These are phyloP conservation scores for Phylloporus sp. DNA, from an alignment of 1,284 basidiomycete genomes.

Conservation along the genomic window DNA sequence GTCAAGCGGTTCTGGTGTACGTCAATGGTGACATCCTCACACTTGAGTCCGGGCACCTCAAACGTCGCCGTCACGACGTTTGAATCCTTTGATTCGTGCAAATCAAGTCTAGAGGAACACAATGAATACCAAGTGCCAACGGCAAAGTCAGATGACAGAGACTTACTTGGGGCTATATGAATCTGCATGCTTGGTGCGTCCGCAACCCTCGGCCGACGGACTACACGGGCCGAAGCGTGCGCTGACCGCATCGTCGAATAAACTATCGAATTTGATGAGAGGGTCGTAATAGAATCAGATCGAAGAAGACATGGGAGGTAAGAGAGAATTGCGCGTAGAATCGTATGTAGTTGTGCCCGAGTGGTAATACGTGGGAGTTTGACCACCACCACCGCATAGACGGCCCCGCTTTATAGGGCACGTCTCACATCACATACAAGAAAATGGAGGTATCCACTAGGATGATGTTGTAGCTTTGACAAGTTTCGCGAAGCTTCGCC, in stretches of 20 bases:
- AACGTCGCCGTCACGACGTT: constrained; percentile 54
- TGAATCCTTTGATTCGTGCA: constrained; percentile 47
- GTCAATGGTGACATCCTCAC: constrained; percentile 50
- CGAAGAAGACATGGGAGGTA: neutral
- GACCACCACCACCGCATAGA: too few species aligned
- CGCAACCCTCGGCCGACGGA: neutral
- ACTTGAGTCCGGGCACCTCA: constrained; percentile 53
- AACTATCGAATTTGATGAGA: neutral
- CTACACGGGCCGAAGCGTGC: neutral
- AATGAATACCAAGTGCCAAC: too few species aligned
- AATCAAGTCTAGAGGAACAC: constrained; percentile 46
- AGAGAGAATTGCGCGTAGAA: too few species aligned
- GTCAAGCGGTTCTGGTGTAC: constrained; percentile 50
- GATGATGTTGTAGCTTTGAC: too few species aligned
- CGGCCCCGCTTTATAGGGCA: too few species aligned
- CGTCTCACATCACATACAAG: too few species aligned
- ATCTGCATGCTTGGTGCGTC: neutral
- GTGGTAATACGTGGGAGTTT: too few species aligned
- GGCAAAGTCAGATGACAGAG: neutral
- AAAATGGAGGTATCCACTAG: too few species aligned
- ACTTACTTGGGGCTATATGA: neutral
- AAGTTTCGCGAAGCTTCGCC: too few species aligned
- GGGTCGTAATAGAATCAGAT: neutral
- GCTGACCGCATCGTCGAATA: neutral
- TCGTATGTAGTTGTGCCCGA: too few species aligned